Evolutionary conservation across 192 early-diverging fungal genomes (phyloP), one percentile per base, ranked within the genome.

Genomic region (Endogone sp.): DNA sequence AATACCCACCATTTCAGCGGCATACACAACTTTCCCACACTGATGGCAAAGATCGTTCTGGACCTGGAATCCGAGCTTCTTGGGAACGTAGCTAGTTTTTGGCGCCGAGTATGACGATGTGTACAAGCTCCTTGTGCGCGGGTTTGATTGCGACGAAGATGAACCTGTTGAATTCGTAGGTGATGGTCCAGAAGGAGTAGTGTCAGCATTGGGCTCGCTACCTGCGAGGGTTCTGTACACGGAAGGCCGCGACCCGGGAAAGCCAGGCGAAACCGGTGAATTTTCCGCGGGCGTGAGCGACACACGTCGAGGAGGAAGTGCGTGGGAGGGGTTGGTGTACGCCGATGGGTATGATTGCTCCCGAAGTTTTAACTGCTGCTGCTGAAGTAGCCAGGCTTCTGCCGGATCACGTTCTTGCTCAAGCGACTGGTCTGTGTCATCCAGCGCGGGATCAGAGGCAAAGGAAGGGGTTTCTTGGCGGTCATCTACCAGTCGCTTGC

Each of bases 11-110:
- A 81, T 73, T 70, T 87, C 86, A 9, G 84, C 86, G 57, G 84
- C 84, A 68, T 85, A 87, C 20, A 87, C 86, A 10, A 79, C 68
- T 54, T 87, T 87, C 63, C 75, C 69, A 67, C 86, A 87, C 21
- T 81, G 72, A 22, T 81, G 77, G 55, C 86, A 87, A 29, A 78
- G 82, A 66, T 87, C 86, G 11, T 31, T 69, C 25, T 68, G 69
- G 8, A 71, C 21, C 8, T 62, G 30, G n/a, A 77, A 66, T 21
- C 60, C 65, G 10, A 75, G 44, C 63, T 79, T 79, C 29, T 74
- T 71, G 22, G 77, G 77, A 25, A 72, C 67, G 63, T 79, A 79
- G 3, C 68, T 24, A 2, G 71, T 49, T 16, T 49, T 49, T 6
- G 6, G 6, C 6, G 37, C 37, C 1, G 37, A 49, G 37, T 49